Conservation (phyloP, 164 flowering plant genomes). For the Protea cynaroides region DNA sequence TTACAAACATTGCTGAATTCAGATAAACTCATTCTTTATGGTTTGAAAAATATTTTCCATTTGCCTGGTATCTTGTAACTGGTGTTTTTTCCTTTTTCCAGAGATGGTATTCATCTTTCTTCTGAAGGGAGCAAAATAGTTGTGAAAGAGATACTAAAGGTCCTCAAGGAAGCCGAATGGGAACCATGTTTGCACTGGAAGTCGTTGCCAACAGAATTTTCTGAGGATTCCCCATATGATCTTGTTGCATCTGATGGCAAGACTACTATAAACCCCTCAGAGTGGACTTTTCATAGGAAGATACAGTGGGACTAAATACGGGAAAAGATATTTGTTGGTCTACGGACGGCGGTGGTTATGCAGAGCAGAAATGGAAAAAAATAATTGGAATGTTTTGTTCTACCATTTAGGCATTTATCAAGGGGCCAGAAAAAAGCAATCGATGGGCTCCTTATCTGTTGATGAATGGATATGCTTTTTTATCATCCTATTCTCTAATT, state of each 20-base stretch:
- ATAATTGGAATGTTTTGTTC: too few relatives aligned
- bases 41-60: background rate
- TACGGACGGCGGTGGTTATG: too few relatives aligned
- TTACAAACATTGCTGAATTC: background rate
- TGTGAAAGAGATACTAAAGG: constrained; percentile 73
- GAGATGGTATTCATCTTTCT: constrained; percentile 90
- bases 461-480: too few relatives aligned
- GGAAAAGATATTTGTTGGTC: too few relatives aligned
- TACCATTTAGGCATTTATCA: too few relatives aligned
- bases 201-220: constrained; percentile 72
- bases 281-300: constrained; percentile 66
- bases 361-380: too few relatives aligned
- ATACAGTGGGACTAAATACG: constrained; percentile 60
- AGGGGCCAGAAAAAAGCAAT: too few relatives aligned
- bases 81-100: constrained; percentile 16
- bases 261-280: constrained; percentile 66
- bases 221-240: constrained; percentile 73
- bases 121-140: constrained; percentile 85
- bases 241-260: constrained; percentile 65
- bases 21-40: background rate
- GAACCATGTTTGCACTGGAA: constrained; percentile 83
- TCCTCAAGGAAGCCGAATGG: constrained; percentile 82
- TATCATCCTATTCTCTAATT: too few relatives aligned
- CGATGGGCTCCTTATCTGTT: too few relatives aligned
- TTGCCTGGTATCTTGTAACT: background rate